Evolutionary conservation across 2,329 filamentous ascomycete species (phyloP), one percentile per base, ranked within the genome.

Genomic region (Fusarium goolgardi): DNA sequence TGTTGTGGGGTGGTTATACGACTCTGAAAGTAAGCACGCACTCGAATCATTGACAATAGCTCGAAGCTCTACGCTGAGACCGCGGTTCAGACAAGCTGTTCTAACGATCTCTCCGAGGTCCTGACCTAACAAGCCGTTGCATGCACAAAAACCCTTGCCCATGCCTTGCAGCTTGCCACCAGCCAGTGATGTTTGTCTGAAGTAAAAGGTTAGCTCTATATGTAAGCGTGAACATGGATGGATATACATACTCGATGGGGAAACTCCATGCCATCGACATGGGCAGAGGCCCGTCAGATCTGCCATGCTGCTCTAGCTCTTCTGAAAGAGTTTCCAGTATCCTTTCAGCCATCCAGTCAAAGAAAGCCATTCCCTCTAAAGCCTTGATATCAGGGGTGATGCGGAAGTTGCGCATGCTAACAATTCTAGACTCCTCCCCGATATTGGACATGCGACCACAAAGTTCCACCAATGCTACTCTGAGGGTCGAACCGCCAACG

Each of bases 231-330:
- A 20, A 16, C 51, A 39, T 21, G 21, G 40, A 31, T n/a, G 21
- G 41, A 32, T n/a, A 37, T 44, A 40, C 46, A 29, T 31, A 81
- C 86, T 91, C 86, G 44, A 91, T 87, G 27, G 89, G 89, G 70
- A 91, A 91, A 60, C 88, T 91, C 88, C 89, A 91, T 8, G 89
- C 86, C 63, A 91, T 76, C 2, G 88, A 88, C 78, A 90, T 81
- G 11, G 84, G 84, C 52, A 91, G 78, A 29, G 84, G 82, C 3
- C 79, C 76, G 25, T 80, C 78, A 7, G 76, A 73, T 43, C 70
- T 75, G 59, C 79, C 75, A 23, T 75, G 77, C 5, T 77, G 75
- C 44, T 80, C 78, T 23, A 80, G 72, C 20, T 82, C 83, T 43
- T 79, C 79, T 9, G 79, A 77, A 13, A 91, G 78, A 2, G 87